Conservation (phyloP, 768 basidiomycete genomes). For the Boletus bicolor region DNA sequence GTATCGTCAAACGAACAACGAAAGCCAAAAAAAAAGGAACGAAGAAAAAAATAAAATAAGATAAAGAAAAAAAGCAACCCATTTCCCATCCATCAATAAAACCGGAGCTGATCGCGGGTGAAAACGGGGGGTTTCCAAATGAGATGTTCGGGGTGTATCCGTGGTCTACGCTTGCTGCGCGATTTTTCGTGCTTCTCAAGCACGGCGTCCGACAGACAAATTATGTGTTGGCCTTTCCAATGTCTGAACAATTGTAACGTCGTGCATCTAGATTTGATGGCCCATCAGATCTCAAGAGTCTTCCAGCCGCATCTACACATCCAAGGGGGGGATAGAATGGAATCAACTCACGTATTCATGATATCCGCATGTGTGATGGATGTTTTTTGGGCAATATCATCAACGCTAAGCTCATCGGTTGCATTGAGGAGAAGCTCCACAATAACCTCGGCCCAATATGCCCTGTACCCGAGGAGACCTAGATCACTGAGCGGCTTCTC, state of each 20-base stretch:
- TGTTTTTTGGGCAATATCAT: conserved; percentile 95
- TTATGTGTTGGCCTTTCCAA: conserved; percentile 91
- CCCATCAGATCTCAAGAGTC: conserved; percentile 7
- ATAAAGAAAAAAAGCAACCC: not conserved
- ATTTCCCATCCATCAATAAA: conserved; percentile 33
- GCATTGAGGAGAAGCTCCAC: conserved; percentile 80
- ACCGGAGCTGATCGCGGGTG: conserved; percentile 84
- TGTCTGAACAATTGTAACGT: conserved; percentile 94
- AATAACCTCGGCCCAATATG: conserved; percentile 97
- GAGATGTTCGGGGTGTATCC: conserved; percentile 76
- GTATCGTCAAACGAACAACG: conserved; percentile 3
- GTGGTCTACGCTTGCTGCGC: conserved; percentile 69
- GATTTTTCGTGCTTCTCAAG: conserved; percentile 88
- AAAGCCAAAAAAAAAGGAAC: not conserved
- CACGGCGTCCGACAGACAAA: conserved; percentile 86
- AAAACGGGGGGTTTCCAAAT: conserved; percentile 96
- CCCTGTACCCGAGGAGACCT: conserved; percentile 87
- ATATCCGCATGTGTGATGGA: conserved; percentile 94
- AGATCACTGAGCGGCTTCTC: conserved; percentile 97
- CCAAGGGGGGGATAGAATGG: conserved; percentile 1
- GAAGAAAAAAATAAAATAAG: not conserved
- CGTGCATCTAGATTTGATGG: conserved; percentile 63
- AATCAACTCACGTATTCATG: conserved; percentile 88
- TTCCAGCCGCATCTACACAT: not conserved
- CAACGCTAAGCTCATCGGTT: conserved; percentile 79